Conservation (phyloP, 352 stramenopile genomes). For the Globisporangium paroecandrum region DNA sequence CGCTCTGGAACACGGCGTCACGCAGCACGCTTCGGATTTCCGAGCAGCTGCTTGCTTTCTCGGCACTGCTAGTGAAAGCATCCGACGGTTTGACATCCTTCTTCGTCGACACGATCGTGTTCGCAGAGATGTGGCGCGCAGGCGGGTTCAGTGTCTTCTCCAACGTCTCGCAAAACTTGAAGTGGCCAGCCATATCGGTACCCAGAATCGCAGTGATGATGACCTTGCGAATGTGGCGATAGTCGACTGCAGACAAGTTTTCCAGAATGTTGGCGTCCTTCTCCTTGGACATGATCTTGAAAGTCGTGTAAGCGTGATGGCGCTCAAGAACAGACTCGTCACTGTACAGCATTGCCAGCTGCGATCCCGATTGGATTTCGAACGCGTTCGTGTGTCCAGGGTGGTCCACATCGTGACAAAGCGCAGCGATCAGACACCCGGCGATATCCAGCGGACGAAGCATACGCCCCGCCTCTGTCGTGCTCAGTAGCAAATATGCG, state of each 20-base stretch:
- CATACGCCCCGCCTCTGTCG: conserved; percentile 56
- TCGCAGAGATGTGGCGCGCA: conserved; percentile 47
- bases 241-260: conserved; percentile 64
- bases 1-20: conserved; percentile 60
- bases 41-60: conserved; percentile 11
- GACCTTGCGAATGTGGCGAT: conserved; percentile 81
- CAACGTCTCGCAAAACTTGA: conserved; percentile 78
- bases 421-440: conserved; percentile 76
- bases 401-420: conserved; percentile 91
- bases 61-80: background rate
- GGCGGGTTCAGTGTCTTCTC: conserved; percentile 66
- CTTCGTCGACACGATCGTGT: conserved; percentile 35
- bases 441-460: conserved; percentile 84
- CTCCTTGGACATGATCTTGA: conserved; percentile 78
- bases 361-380: conserved; percentile 74
- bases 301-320: conserved; percentile 86
- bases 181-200: conserved; percentile 90
- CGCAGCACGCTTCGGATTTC: conserved; percentile 49
- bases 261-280: conserved; percentile 86
- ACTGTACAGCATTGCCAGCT: conserved; percentile 84
- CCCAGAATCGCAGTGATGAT: conserved; percentile 86
- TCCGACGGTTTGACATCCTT: conserved; percentile 16
- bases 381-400: conserved; percentile 89
- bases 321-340: conserved; percentile 89
- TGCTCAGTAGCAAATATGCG: conserved; percentile 80